Conservation (phyloP, 2,329 filamentous ascomycete species). For the Arthrobotrys musiformis region DNA sequence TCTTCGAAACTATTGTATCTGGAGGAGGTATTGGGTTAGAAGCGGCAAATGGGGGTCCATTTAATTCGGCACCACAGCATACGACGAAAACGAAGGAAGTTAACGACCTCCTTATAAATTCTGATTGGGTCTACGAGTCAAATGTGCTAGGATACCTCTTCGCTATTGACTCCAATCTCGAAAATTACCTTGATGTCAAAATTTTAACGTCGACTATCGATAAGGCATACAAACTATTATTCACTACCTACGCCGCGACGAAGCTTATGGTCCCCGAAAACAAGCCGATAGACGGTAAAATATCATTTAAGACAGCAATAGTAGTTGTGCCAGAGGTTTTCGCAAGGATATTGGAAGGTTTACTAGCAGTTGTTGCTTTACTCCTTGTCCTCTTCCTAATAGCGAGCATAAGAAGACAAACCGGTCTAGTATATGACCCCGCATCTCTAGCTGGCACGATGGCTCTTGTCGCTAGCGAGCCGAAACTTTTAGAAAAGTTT, state of each 20-base stretch:
- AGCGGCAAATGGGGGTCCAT: background rate
- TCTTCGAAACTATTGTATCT: constrained; percentile 36
- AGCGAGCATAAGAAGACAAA: constrained; percentile 56
- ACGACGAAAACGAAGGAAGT: background rate
- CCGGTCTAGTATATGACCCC: constrained; percentile 61
- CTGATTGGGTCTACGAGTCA: constrained; percentile 34
- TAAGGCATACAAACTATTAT: constrained; percentile 54
- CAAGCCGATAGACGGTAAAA: constrained; percentile 48
- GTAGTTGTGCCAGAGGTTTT: constrained; percentile 63
- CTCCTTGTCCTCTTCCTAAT: constrained; percentile 58
- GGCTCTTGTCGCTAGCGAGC: constrained; percentile 54
- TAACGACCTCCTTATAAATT: constrained; percentile 22
- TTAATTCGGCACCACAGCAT: constrained; percentile 1
- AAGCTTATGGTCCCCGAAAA: constrained; percentile 23
- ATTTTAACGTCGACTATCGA: constrained; percentile 30
- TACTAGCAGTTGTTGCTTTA: constrained; percentile 60
- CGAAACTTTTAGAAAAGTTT: constrained; percentile 53
- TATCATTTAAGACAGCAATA: constrained; percentile 59
- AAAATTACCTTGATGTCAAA: constrained; percentile 31
- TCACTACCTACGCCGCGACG: constrained; percentile 32
- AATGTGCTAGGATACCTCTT: constrained; percentile 38
- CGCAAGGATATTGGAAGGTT: constrained; percentile 61
- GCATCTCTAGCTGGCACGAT: constrained; percentile 61
- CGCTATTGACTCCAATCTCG: constrained; percentile 36
- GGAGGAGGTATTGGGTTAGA: background rate